Evolutionary conservation across 2,329 filamentous ascomycete species (phyloP).

Genomic region (Cytospora schulzeri): DNA sequence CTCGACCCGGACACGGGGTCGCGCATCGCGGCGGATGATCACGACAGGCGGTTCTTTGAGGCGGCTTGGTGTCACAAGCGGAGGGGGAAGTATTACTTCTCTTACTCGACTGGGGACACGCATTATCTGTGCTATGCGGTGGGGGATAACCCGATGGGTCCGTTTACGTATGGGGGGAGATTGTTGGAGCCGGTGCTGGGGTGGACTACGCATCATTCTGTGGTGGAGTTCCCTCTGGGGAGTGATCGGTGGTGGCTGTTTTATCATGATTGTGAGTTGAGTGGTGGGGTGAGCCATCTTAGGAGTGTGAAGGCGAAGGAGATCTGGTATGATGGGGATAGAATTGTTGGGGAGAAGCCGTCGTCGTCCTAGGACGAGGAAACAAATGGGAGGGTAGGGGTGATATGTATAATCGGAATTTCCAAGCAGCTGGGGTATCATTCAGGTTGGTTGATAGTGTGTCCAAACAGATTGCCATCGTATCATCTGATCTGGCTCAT

Average conservation of each 20-base stretch:
- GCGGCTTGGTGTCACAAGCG: conserved; percentile 80
- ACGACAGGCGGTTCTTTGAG: conserved; percentile 77
- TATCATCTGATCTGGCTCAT: conserved; percentile 29
- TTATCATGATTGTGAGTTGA: conserved; percentile 73
- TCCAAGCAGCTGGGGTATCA: not conserved
- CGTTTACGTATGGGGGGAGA: conserved; percentile 71
- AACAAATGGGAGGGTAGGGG: not conserved
- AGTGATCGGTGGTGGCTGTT: conserved; percentile 68
- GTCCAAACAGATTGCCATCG: not conserved
- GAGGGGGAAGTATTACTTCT: conserved; percentile 71
- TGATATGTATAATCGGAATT: not conserved
- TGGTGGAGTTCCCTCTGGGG: conserved; percentile 68
- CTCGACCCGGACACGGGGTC: conserved; percentile 62
- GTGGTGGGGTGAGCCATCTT: conserved; percentile 69
- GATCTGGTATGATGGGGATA: conserved; percentile 69
- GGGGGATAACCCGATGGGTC: conserved; percentile 65
- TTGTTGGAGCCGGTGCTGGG: conserved; percentile 76
- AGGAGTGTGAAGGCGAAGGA: conserved; percentile 74
- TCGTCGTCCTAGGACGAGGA: not conserved
- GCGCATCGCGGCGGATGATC: conserved; percentile 66
- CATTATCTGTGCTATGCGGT: conserved; percentile 73
- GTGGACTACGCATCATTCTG: conserved; percentile 82
- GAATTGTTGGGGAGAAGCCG: conserved; percentile 53
- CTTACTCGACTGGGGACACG: conserved; percentile 77
- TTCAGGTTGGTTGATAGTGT: not conserved